Evolutionary conservation across 2,329 filamentous ascomycete species (phyloP), one percentile per base, ranked within the genome.

Genomic region (Coniella lustricola): DNA sequence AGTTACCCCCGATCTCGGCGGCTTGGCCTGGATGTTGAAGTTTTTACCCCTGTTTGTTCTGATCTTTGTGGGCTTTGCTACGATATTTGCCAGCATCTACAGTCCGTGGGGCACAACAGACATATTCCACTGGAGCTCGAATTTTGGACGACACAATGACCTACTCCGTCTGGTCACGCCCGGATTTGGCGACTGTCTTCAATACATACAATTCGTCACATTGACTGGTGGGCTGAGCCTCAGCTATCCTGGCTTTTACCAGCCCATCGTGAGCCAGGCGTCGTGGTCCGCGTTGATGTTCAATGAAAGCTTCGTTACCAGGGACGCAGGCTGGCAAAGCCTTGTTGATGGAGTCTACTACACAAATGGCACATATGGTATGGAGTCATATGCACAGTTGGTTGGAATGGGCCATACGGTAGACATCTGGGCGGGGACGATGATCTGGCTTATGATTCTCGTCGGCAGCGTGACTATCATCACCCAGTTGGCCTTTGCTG

Each of bases 91-190:
- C 3, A 87, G 82, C 43, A 87, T 94, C 33, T 91, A 82, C 62
- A 96, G 90, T 61, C 93, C 93, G 0, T 98, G 93, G 91, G 93
- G 93, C 17, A 87, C 89, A 1, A 81, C 81, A 7, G 87, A 98
- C 62, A 76, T 91, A 17, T 97, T 97, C 64, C 84, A 87, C 56
- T 98, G 91, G 90, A 90, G 89, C n/a, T 94, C 89, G 61, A 98
- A 98, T 63, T 97, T 95, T 63, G 93, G 93, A 32, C 82, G 91
- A 57, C 93, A 98, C 59, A 87, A 88, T 53, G 93, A 98, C 67
- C 73, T 96, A 56, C 74, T 98, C 46, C 83, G 93, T 48, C 74
- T 98, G 41, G 89, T 98, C 31, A 98, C 93, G 0, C 93, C 93
- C 4, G 93, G 93, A 1, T 97, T 98, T 63, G 90, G 89, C 7